Conservation (phyloP, 2,329 filamentous ascomycete species). For the Magnaporthales sp. region DNA sequence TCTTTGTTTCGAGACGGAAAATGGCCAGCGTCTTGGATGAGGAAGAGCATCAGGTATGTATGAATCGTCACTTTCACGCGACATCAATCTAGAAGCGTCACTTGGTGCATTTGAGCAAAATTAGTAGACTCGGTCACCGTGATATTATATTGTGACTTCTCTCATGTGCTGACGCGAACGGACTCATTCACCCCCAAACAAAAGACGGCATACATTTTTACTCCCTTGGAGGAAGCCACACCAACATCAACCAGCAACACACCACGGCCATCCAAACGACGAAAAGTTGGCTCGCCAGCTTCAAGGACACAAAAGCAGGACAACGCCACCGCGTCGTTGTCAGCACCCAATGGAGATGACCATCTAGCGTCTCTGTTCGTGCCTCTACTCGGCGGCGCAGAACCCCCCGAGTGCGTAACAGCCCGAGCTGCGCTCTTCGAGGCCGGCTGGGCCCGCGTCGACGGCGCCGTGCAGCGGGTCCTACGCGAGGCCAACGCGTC, state of each 20-base stretch:
- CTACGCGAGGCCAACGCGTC: slow-evolving; percentile 51
- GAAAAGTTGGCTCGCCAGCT: slow-evolving; percentile 38
- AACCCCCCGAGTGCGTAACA: slow-evolving; percentile 36
- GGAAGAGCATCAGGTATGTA: slow-evolving; percentile 34
- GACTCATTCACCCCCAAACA: background rate
- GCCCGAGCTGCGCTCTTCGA: slow-evolving; percentile 53
- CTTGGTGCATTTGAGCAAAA: too few relatives aligned
- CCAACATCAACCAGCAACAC: background rate
- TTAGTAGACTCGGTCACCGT: too few relatives aligned
- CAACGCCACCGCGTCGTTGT: background rate
- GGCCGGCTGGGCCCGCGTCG: slow-evolving; percentile 54
- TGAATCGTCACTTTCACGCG: background rate
- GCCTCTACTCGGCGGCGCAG: slow-evolving; percentile 44
- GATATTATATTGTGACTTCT: background rate
- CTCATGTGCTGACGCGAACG: background rate
- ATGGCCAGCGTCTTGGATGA: slow-evolving; percentile 20
- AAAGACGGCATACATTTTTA: slow-evolving; percentile 6
- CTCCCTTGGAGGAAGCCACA: slow-evolving; percentile 17
- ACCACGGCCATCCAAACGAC: slow-evolving; percentile 44
- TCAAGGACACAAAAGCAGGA: slow-evolving; percentile 1
- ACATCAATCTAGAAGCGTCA: background rate
- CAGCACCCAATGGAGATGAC: background rate
- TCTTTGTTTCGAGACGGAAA: background rate
- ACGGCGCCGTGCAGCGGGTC: slow-evolving; percentile 54
- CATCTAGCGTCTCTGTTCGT: slow-evolving; percentile 28